phyloP scores from a whole-genome alignment of 768 basidiomycete genomes.

The Xerocomus spinulosus region DNA sequence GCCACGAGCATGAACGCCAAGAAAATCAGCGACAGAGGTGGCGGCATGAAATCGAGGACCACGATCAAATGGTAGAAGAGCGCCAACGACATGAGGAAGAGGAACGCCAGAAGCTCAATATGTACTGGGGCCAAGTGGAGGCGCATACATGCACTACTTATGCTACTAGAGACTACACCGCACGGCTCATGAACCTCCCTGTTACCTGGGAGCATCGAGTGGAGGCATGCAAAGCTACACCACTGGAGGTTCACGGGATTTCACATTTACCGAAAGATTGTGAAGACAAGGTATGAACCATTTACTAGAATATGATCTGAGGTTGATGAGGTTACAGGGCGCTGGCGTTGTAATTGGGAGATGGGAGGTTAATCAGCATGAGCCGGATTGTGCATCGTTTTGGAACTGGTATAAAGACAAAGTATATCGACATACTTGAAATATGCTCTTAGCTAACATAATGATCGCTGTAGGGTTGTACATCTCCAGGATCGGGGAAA shows the following conservation, averaged over 20 bases:
- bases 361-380: constrained; percentile 25
- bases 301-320: no score
- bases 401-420: constrained; percentile 30
- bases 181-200: constrained; percentile 27
- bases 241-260: constrained; percentile 21
- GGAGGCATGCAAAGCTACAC: constrained; percentile 24
- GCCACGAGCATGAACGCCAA: constrained; percentile 4
- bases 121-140: constrained; percentile 21
- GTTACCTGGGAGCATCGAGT: constrained; percentile 17
- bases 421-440: constrained; percentile 6
- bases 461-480: constrained; percentile 17
- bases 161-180: constrained; percentile 27
- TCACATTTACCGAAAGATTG: constrained; percentile 16
- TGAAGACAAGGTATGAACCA: constrained; percentile 16
- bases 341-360: constrained; percentile 19
- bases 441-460: neutral
- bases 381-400: constrained; percentile 26
- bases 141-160: constrained; percentile 23
- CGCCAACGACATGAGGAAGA: constrained; percentile 18
- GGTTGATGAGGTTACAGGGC: constrained; percentile 11
- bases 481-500: constrained; percentile 18
- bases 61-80: constrained; percentile 11
- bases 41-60: constrained; percentile 19
- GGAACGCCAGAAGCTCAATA: constrained; percentile 25
- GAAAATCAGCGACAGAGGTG: constrained; percentile 12